Evolutionary conservation across 1,284 basidiomycete genomes (phyloP).

Genomic region (Trichosporon asahii): DNA sequence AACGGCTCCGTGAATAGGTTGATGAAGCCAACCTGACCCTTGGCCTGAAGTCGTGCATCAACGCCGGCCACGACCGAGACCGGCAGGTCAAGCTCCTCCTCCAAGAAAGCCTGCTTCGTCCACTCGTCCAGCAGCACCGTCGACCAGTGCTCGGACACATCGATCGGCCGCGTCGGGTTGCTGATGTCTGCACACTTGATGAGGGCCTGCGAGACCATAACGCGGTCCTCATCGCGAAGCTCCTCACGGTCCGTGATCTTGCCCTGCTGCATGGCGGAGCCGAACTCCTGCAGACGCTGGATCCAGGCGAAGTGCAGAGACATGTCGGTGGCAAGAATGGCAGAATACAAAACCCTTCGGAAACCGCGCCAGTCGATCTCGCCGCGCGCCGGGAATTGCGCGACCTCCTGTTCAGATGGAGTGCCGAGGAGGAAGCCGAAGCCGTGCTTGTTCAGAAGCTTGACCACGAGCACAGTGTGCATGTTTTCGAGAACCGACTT

Average conservation of each 20-base stretch:
- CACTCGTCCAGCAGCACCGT: constrained; percentile 81
- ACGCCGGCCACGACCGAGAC: constrained; percentile 63
- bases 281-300: constrained; percentile 58
- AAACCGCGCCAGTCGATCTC: constrained; percentile 57
- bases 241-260: constrained; percentile 14
- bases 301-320: constrained; percentile 82
- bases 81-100: constrained; percentile 70
- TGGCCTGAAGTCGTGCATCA: constrained; percentile 67
- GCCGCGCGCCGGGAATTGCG: constrained; percentile 18
- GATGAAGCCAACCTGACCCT: constrained; percentile 86
- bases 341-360: constrained; percentile 68
- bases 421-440: constrained; percentile 56
- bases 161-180: constrained; percentile 88
- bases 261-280: constrained; percentile 29
- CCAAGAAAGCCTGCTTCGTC: constrained; percentile 77
- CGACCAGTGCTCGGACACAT: constrained; percentile 86
- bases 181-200: constrained; percentile 97
- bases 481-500: constrained; percentile 88
- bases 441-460: constrained; percentile 75
- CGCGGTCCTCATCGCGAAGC: constrained; percentile 55
- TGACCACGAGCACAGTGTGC: constrained; percentile 79
- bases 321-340: constrained; percentile 91
- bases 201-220: constrained; percentile 80
- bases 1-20: constrained; percentile 75
- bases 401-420: constrained; percentile 13